These are phyloP conservation scores for Rutidosis leptorrhynchoides DNA, from an alignment of 129 eudicot species.

Conservation along the genomic window DNA sequence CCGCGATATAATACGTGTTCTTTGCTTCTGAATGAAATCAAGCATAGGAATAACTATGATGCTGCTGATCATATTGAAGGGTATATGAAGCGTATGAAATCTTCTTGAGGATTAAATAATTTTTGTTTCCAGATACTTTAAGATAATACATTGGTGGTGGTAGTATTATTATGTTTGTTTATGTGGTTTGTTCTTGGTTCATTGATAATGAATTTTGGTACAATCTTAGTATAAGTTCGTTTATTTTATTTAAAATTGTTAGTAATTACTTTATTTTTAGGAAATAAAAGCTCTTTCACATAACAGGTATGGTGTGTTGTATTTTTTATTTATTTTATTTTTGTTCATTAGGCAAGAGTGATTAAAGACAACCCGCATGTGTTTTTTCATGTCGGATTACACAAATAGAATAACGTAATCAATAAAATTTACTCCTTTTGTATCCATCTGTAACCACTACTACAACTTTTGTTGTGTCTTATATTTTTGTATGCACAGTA, in stretches of 20 bases:
- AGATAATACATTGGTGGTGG: constrained; percentile 2
- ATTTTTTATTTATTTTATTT: constrained; percentile 5
- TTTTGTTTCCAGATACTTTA: background rate
- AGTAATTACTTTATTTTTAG: background rate
- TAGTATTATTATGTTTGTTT: background rate
- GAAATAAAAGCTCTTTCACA: background rate
- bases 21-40: constrained; percentile 57
- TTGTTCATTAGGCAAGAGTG: constrained; percentile 7
- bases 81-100: constrained; percentile 63
- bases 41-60: constrained; percentile 43
- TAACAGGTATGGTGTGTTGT: constrained; percentile 14
- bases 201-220: background rate
- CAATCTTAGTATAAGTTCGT: background rate
- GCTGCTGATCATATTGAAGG: constrained; percentile 61
- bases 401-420: too few relatives aligned
- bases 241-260: background rate
- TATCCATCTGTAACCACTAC: constrained; percentile 34
- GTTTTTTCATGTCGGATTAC: background rate
- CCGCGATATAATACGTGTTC: constrained; percentile 70
- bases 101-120: constrained; percentile 25
- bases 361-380: constrained; percentile 27
- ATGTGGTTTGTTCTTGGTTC: background rate
- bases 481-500: background rate
- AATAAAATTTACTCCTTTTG: constrained; percentile 30
- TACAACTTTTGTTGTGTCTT: constrained; percentile 19